These are phyloP conservation scores for Scheffersomyces lignosus DNA, from an alignment of 805 yeast species.

Conservation along the genomic window DNA sequence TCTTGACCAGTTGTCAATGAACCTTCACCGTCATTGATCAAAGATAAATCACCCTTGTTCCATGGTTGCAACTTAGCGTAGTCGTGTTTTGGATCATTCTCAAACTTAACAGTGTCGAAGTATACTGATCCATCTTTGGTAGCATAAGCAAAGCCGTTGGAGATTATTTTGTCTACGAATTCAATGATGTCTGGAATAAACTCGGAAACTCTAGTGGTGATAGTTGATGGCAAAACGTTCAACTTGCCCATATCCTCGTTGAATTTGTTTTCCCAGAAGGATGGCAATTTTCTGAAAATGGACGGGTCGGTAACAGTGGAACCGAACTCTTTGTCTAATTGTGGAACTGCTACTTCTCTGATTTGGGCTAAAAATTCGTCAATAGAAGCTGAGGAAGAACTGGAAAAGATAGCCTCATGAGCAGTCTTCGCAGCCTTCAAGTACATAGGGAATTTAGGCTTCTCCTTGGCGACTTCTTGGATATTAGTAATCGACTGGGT, in stretches of 20 bases:
- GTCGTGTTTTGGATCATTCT: conserved; percentile 65
- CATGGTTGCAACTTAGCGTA: conserved; percentile 98
- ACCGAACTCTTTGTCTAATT: conserved; percentile 72
- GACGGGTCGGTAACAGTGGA: conserved; percentile 79
- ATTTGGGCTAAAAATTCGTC: conserved; percentile 47
- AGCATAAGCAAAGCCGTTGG: conserved; percentile 80
- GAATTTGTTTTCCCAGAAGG: conserved; percentile 85
- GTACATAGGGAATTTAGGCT: conserved; percentile 90
- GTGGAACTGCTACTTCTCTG: conserved; percentile 76
- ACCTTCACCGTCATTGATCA: conserved; percentile 95
- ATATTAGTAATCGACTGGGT: conserved; percentile 43
- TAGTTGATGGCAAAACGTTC: conserved; percentile 80
- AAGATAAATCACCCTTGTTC: conserved; percentile 86
- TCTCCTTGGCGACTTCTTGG: conserved; percentile 47
- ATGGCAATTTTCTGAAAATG: conserved; percentile 77
- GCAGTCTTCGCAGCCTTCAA: conserved; percentile 61
- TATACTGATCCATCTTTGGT: conserved; percentile 93
- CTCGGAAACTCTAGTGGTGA: conserved; percentile 93
- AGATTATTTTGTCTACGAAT: conserved; percentile 73
- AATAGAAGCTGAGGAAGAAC: conserved; percentile 20
- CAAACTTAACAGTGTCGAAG: conserved; percentile 86
- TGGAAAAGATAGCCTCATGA: conserved; percentile 38
- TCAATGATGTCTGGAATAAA: conserved; percentile 88
- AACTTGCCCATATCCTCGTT: conserved; percentile 82
- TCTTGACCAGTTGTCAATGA: conserved; percentile 56